Conservation (phyloP, 768 basidiomycete species). For the Phaffia australis region DNA sequence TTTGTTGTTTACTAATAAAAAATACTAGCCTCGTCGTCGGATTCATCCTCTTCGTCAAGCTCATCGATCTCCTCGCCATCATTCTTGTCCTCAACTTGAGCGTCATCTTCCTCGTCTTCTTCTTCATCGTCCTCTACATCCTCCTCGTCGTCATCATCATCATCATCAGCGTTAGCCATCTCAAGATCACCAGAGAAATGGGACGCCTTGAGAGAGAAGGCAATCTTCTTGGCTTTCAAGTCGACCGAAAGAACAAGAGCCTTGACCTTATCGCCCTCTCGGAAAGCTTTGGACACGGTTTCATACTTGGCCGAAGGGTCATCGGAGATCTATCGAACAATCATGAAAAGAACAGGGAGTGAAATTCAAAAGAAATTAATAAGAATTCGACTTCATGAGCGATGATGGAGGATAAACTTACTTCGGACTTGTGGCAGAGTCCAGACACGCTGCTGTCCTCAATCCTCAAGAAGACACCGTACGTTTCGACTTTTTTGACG, state of each 20-base stretch:
- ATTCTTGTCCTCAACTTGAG: constrained; percentile 14
- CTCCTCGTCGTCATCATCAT: constrained; percentile 35
- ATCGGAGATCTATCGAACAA: constrained; percentile 60
- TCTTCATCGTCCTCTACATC: constrained; percentile 48
- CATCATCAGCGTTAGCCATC: constrained; percentile 30
- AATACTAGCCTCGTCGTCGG: constrained; percentile 38
- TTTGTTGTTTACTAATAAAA: not conserved
- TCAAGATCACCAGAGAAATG: constrained; percentile 59
- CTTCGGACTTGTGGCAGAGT: constrained; percentile 89
- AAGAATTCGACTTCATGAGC: not conserved
- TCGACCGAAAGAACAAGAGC: constrained; percentile 64
- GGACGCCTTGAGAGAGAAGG: constrained; percentile 74
- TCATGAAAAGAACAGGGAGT: constrained; percentile 1
- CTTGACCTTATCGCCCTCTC: constrained; percentile 75
- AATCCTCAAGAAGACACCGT: constrained; percentile 86
- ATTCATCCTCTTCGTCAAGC: constrained; percentile 44
- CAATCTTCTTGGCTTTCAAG: constrained; percentile 66
- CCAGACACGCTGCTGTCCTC: constrained; percentile 74
- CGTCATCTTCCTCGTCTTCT: constrained; percentile 27
- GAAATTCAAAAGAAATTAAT: not conserved
- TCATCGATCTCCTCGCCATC: not conserved
- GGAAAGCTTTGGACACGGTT: constrained; percentile 67
- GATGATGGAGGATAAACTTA: constrained; percentile 33
- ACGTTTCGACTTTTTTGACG: constrained; percentile 72
- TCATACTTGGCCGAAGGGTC: constrained; percentile 68